Evolutionary conservation across 1,284 basidiomycete genomes (phyloP).

Genomic region (Ceratobasidium sp.): DNA sequence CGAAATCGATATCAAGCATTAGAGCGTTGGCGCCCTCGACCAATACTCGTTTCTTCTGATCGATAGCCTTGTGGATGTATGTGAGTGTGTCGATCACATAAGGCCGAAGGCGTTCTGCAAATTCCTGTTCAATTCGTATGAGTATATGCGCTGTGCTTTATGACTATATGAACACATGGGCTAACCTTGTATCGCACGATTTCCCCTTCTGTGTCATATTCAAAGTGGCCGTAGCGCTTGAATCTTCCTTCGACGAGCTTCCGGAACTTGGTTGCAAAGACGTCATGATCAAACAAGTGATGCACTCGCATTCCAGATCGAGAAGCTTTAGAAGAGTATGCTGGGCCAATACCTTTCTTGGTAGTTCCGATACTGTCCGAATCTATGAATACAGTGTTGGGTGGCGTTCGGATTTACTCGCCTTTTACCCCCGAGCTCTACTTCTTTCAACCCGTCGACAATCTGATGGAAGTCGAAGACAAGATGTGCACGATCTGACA

Average conservation of each 20-base stretch:
- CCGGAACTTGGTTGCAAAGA: constrained; percentile 92
- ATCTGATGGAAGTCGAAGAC: constrained; percentile 99
- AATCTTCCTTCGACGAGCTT: constrained; percentile 96
- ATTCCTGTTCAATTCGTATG: constrained; percentile 56
- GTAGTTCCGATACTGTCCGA: constrained; percentile 88
- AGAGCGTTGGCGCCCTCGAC: constrained; percentile 98
- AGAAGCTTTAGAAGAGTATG: constrained; percentile 97
- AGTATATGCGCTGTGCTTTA: constrained; percentile 19
- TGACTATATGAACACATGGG: not conserved
- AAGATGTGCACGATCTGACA: constrained; percentile 95
- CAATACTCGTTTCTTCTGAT: constrained; percentile 76
- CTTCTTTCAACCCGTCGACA: constrained; percentile 97
- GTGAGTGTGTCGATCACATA: constrained; percentile 89
- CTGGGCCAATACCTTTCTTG: constrained; percentile 97
- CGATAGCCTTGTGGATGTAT: constrained; percentile 84
- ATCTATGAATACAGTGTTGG: not conserved
- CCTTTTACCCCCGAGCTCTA: constrained; percentile 92
- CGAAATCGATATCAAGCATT: constrained; percentile 98
- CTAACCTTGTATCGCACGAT: constrained; percentile 88
- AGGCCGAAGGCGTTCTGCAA: constrained; percentile 86
- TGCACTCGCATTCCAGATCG: constrained; percentile 95
- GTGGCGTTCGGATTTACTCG: constrained; percentile 48
- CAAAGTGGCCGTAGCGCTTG: constrained; percentile 98
- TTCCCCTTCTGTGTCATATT: constrained; percentile 98
- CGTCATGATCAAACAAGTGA: constrained; percentile 90